Evolutionary conservation across 2,329 filamentous ascomycete genomes (phyloP), one percentile per base, ranked within the genome.

Genomic region (Aspergillus quadricinctus): DNA sequence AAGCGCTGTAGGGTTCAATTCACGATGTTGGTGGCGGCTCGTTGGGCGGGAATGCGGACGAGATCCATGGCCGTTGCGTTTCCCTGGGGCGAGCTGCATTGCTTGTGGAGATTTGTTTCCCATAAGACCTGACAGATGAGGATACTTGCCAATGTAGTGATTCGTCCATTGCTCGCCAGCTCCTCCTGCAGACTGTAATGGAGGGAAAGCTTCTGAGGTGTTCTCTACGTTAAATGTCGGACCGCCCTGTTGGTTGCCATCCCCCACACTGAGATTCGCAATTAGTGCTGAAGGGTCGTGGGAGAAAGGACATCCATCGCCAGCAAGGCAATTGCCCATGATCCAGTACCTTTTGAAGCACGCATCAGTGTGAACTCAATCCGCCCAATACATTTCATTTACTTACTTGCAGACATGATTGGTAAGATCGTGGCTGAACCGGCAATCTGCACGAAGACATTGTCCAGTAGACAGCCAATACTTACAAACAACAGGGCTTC

Each of bases 391-490:
- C 6, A 19, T 35, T 35, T 25, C 27, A 21, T 45, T 52, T 45
- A 88, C 90, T 82, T 80, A 95, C 90, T 97, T 97, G 92, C 94
- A 99, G 60, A 99, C 83, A 68, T 97, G 94, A 69, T 90, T 95
- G 70, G 90, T 96, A 48, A 96, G 83, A 72, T 99, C 93, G 74
- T 99, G 94, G 64, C 92, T 96, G 75, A 97, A 99, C 56, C 93
- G 88, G 73, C 94, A 99, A 74, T 99, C 94, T 58, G 93, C 93
- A 57, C 94, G 86, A 53, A 97, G 86, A 72, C 94, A 99, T 73
- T 94, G 90, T n/a, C 94, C 94, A 7, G 89, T 95, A 9, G 92
- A 93, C 61, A 99, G 80, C 80, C 92, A 97, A 74, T 97, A 99
- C 75, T 96, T 96, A 83, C 94, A 99, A 45, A 97, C 90, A 41